phyloP scores from a whole-genome alignment of 192 early-diverging fungal species.

The Umbelopsis vinacea region DNA sequence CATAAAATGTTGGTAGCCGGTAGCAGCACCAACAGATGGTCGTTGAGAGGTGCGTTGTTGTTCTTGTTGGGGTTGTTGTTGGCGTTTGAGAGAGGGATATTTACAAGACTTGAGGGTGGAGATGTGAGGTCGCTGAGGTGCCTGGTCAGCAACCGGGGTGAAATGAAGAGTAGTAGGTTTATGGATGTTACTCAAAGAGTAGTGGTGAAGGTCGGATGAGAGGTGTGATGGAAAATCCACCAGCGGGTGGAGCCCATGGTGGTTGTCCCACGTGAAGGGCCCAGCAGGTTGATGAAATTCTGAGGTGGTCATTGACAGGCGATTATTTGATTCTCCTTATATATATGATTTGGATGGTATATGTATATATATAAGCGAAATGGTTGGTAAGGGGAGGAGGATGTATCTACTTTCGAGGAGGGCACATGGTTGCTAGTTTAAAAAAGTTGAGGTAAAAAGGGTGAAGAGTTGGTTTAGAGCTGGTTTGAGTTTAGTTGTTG shows the following conservation, averaged over 20 bases:
- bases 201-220: constrained; percentile 19
- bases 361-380: constrained; percentile 22
- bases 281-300: constrained; percentile 21
- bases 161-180: constrained; percentile 16
- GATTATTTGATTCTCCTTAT: constrained; percentile 9
- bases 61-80: constrained; percentile 21
- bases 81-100: constrained; percentile 15
- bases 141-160: constrained; percentile 17
- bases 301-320: constrained; percentile 22
- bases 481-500: constrained; percentile 1
- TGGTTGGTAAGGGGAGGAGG: constrained; percentile 2
- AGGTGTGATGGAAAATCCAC: constrained; percentile 22
- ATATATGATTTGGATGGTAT: constrained; percentile 21
- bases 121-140: constrained; percentile 14
- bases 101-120: constrained; percentile 23
- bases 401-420: constrained; percentile 11
- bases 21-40: constrained; percentile 3
- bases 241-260: neutral
- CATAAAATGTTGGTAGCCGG: constrained; percentile 15
- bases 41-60: neutral
- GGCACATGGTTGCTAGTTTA: neutral
- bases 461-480: neutral
- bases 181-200: constrained; percentile 16
- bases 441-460: neutral
- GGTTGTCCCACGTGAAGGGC: neutral